Evolutionary conservation across 305 asterid species (phyloP).

Genomic region (Ilex paraguariensis): DNA sequence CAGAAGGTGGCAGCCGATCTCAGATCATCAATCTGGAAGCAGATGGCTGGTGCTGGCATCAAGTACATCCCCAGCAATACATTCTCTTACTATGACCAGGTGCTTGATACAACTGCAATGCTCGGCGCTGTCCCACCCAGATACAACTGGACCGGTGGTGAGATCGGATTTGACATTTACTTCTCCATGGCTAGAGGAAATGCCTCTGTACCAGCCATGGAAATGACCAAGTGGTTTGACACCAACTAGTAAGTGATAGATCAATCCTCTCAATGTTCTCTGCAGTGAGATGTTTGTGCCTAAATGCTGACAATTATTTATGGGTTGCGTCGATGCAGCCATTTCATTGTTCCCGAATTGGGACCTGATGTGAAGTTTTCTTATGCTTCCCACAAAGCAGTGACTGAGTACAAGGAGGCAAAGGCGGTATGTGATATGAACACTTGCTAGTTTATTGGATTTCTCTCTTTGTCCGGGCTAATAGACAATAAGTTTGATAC

Average conservation of each 20-base stretch:
- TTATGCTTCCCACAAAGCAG: conserved; percentile 38
- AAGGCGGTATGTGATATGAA: conserved; percentile 21
- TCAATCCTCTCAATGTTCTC: neutral
- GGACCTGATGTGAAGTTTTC: conserved; percentile 33
- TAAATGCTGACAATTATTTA: neutral
- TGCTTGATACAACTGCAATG: conserved; percentile 75
- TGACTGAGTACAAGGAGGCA: conserved; percentile 32
- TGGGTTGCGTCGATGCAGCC: conserved; percentile 28
- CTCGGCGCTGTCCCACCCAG: conserved; percentile 85
- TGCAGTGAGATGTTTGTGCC: neutral
- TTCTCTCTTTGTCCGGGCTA: neutral
- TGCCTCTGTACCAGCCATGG: conserved; percentile 90
- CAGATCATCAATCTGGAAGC: conserved; percentile 83
- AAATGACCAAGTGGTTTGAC: conserved; percentile 95
- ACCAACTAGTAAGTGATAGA: conserved; percentile 76
- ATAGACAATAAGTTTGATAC: no score
- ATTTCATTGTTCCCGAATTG: conserved; percentile 35
- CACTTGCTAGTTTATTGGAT: neutral
- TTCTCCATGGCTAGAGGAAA: conserved; percentile 94
- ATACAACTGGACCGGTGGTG: conserved; percentile 79
- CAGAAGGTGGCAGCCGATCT: conserved; percentile 69
- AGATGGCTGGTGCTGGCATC: conserved; percentile 72
- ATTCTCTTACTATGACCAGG: conserved; percentile 74
- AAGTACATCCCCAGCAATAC: conserved; percentile 87
- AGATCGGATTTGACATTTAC: conserved; percentile 69